Evolutionary conservation across 2,329 filamentous ascomycete species (phyloP), one percentile per base, ranked within the genome.

Genomic region (Penicillium sumatraense): DNA sequence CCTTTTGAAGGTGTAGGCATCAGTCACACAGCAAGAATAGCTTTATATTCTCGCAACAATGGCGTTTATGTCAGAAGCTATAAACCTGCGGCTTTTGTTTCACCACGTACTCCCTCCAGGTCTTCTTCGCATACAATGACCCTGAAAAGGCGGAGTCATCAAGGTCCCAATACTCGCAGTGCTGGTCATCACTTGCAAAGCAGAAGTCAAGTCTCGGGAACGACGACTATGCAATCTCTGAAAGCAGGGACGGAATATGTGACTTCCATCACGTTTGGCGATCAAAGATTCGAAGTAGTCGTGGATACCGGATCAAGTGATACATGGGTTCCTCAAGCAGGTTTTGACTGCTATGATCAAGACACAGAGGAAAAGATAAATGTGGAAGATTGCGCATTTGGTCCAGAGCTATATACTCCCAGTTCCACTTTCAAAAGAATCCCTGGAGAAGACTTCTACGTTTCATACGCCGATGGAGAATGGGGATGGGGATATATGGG

Each of bases 291-390:
- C 41, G 56, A 72, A 1, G 63, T 74, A 0, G 71, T 79, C 20
- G 65, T 82, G 52, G 80, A 82, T 57, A 81, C 78, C 3, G 80
- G 80, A 13, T 78, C 75, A 47, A 75, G 73, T 49, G 80, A 82
- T 54, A 79, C 77, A 1, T 82, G 79, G 76, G 62, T 81, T 1
- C 69, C 73, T 1, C 58, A 69, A 21, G 57, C 54, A 0, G 68
- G 69, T 3, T 77, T 75, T 49, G 50, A 62, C 18, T 79, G 77
- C 51, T 46, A 72, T 13, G 63, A 74, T 53, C 42, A 49, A 14
- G 40, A 49, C 11, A 52, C 51, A 2, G 26, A 40, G 10, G 4
- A 51, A 1, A 14, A 54, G n/a, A 27, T 45, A 13, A 13, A 35
- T 2, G 47, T 55, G 14, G 48, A 53, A 1, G 41, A 41, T 2